phyloP scores from a whole-genome alignment of 495 filamentous ascomycete species.

The Neurospora africana region DNA sequence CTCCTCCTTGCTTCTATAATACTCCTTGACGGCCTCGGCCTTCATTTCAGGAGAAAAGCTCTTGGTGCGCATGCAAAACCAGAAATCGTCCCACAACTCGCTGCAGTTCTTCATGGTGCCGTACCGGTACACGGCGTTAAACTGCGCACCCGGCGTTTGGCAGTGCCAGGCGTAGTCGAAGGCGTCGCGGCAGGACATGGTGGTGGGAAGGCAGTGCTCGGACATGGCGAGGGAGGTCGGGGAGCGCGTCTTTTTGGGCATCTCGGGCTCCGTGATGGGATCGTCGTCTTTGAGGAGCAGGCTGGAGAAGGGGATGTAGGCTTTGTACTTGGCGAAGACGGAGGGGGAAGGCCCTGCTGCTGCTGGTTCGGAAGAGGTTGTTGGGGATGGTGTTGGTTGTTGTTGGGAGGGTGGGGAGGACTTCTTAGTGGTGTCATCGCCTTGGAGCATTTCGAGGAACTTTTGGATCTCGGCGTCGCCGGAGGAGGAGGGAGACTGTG shows the following conservation, averaged over 20 bases:
- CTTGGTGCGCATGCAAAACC: constrained; percentile 90
- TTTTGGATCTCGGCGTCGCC: constrained; percentile 32
- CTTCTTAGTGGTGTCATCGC: constrained; percentile 10
- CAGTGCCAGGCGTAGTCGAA: constrained; percentile 97
- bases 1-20: constrained; percentile 58
- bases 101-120: constrained; percentile 62
- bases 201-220: constrained; percentile 60
- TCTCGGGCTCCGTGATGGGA: constrained; percentile 3
- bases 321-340: neutral
- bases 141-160: constrained; percentile 82
- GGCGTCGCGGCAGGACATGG: constrained; percentile 77
- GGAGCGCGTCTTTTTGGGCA: constrained; percentile 6
- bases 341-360: constrained; percentile 8
- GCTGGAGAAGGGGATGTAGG: neutral
- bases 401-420: constrained; percentile 1
- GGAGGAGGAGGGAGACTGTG: constrained; percentile 11
- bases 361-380: neutral
- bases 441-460: constrained; percentile 29
- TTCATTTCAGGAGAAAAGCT: constrained; percentile 36
- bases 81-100: constrained; percentile 80
- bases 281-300: constrained; percentile 11
- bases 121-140: constrained; percentile 69
- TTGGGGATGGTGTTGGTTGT: neutral
- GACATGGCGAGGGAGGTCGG: constrained; percentile 23
- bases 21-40: constrained; percentile 50